These are phyloP conservation scores for Calonectria hawksworthii DNA, from an alignment of 2,329 filamentous ascomycete species.

Conservation along the genomic window DNA sequence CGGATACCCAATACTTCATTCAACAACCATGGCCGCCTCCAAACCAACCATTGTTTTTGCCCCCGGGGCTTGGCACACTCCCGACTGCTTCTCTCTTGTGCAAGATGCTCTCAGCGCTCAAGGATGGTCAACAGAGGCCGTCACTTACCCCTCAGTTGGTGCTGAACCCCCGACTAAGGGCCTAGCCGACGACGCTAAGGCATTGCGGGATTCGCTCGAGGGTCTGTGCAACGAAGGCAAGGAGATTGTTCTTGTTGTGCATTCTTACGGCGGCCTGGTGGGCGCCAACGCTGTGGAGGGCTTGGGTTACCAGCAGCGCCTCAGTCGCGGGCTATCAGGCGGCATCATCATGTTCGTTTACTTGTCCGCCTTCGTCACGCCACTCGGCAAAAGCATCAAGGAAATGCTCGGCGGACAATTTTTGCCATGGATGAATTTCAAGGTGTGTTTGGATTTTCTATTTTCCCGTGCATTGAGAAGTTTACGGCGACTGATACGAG, in stretches of 20 bases:
- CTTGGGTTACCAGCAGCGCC: slow-evolving; percentile 50
- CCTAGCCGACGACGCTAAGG: slow-evolving; percentile 49
- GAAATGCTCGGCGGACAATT: slow-evolving; percentile 42
- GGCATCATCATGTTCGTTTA: slow-evolving; percentile 56
- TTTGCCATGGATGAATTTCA: slow-evolving; percentile 46
- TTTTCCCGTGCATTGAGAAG: not conserved
- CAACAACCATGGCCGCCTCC: slow-evolving; percentile 10
- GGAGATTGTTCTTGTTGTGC: slow-evolving; percentile 57
- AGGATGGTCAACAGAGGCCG: slow-evolving; percentile 50
- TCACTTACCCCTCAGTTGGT: slow-evolving; percentile 51
- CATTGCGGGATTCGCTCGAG: slow-evolving; percentile 45
- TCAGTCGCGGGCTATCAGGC: slow-evolving; percentile 49
- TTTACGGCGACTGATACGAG: not conserved
- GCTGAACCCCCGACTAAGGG: slow-evolving; percentile 45
- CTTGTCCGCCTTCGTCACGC: slow-evolving; percentile 50
- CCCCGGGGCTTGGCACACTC: slow-evolving; percentile 56
- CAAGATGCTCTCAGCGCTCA: slow-evolving; percentile 46
- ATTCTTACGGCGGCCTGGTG: slow-evolving; percentile 60
- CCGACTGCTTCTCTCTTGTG: slow-evolving; percentile 48
- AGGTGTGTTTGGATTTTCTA: slow-evolving; percentile 34
- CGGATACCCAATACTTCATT: not conserved
- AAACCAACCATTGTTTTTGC: slow-evolving; percentile 51
- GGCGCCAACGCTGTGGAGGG: slow-evolving; percentile 54
- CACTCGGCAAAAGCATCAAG: slow-evolving; percentile 42
- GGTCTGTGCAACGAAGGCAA: slow-evolving; percentile 52